A percentile compares a stretch with the other conserved stretches of the same genome.
These are phyloP conservation scores for Terfezia boudieri DNA, from an alignment of 495 filamentous ascomycete species.

Conservation along the genomic window DNA sequence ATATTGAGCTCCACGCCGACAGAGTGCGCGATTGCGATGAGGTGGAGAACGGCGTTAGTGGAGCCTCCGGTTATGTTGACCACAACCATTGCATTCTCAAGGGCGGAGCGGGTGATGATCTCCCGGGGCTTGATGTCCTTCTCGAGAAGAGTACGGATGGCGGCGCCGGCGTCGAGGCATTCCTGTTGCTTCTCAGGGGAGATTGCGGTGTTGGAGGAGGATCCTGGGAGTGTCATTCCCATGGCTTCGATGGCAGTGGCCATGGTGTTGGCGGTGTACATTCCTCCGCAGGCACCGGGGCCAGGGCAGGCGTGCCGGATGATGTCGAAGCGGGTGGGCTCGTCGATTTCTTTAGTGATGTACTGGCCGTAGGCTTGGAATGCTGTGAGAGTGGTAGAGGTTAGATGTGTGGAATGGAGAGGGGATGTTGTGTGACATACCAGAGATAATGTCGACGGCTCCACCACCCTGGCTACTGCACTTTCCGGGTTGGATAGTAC, in stretches of 20 bases:
- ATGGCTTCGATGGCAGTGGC: constrained; percentile 89
- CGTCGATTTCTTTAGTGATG: constrained; percentile 70
- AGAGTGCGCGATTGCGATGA: constrained; percentile 87
- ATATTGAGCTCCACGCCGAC: constrained; percentile 87
- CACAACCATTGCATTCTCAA: constrained; percentile 92
- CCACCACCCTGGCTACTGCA: constrained; percentile 26
- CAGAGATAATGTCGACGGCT: constrained; percentile 74
- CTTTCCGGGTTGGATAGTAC: constrained; percentile 66
- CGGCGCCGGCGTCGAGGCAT: constrained; percentile 61
- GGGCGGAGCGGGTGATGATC: constrained; percentile 74
- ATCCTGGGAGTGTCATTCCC: constrained; percentile 87
- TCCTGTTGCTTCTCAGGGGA: constrained; percentile 67
- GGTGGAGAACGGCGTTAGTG: constrained; percentile 89
- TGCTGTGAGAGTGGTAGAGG: constrained; percentile 23
- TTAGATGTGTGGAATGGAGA: neutral
- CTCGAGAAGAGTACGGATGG: constrained; percentile 64
- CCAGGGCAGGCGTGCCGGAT: constrained; percentile 89
- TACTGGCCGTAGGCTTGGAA: constrained; percentile 98
- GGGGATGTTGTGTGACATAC: neutral
- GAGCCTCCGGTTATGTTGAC: constrained; percentile 90
- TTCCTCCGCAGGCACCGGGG: constrained; percentile 83
- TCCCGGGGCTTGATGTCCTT: constrained; percentile 78
- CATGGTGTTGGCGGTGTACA: constrained; percentile 99
- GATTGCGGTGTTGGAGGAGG: constrained; percentile 78
- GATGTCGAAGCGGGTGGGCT: constrained; percentile 62